These are phyloP conservation scores for Gelatoporia subvermispora DNA, from an alignment of 768 basidiomycete species.

Conservation along the genomic window DNA sequence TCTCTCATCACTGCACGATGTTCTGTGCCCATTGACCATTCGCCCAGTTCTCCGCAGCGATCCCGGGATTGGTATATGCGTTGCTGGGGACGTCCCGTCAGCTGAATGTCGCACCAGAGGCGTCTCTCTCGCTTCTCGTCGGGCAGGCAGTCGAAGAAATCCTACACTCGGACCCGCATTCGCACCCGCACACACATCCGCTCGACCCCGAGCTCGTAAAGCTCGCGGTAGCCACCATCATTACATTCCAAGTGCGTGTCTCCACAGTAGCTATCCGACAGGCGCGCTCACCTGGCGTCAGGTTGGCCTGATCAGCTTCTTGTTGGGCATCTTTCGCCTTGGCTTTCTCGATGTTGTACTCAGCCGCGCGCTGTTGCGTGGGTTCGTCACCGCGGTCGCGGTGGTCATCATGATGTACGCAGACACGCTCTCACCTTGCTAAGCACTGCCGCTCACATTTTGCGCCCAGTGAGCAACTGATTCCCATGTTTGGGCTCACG, in stretches of 20 bases:
- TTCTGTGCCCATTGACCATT: background rate
- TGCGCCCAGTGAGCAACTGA: constrained; percentile 63
- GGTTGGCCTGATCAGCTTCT: constrained; percentile 82
- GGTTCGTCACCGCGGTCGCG: constrained; percentile 83
- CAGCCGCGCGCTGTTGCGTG: constrained; percentile 80
- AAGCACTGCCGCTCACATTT: background rate
- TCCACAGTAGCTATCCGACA: background rate
- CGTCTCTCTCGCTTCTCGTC: constrained; percentile 79
- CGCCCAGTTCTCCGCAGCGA: constrained; percentile 70
- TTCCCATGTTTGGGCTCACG: constrained; percentile 84
- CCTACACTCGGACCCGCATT: constrained; percentile 32
- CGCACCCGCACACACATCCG: constrained; percentile 15
- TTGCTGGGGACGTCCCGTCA: constrained; percentile 83
- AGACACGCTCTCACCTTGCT: background rate
- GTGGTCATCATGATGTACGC: constrained; percentile 79
- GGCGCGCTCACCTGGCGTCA: constrained; percentile 18
- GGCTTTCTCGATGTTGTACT: constrained; percentile 94
- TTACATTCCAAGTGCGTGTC: constrained; percentile 72
- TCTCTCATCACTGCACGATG: constrained; percentile 2
- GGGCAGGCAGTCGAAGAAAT: constrained; percentile 81
- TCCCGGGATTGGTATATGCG: constrained; percentile 86
- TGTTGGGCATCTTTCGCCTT: constrained; percentile 81
- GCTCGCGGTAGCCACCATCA: constrained; percentile 69
- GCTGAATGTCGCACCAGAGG: constrained; percentile 84
- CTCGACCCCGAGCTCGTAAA: constrained; percentile 49